Percentiles rank a stretch among this genome's conserved stretches.
These are phyloP conservation scores for Secale cereale DNA, from an alignment of 176 grass and related monocot species.

Conservation along the genomic window DNA sequence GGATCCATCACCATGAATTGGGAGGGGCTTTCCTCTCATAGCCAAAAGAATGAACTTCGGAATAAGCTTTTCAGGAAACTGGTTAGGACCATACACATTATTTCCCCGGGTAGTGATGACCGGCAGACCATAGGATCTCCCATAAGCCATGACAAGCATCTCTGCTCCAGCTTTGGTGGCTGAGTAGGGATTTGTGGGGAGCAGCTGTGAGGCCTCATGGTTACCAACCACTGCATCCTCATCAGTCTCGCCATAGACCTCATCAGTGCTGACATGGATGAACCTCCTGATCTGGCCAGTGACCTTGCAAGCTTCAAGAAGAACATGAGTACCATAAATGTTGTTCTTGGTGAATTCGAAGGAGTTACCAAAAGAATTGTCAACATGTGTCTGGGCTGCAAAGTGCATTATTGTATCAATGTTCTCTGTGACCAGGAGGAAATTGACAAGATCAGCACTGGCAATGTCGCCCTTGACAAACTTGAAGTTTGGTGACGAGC, in stretches of 20 bases:
- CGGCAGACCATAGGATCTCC: constrained; percentile 72
- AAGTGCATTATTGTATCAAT: constrained; percentile 95
- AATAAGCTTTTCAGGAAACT: constrained; percentile 88
- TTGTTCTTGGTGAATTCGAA: constrained; percentile 92
- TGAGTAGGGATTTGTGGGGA: constrained; percentile 85
- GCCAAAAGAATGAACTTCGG: constrained; percentile 85
- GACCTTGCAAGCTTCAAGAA: constrained; percentile 86
- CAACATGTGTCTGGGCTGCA: constrained; percentile 81
- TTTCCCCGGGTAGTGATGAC: constrained; percentile 84
- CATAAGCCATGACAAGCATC: constrained; percentile 97
- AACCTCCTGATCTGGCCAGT: constrained; percentile 81
- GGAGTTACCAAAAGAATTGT: constrained; percentile 90
- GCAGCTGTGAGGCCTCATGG: constrained; percentile 79
- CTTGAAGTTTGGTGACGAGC: constrained; percentile 70
- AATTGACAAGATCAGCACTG: constrained; percentile 85
- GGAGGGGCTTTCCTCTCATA: constrained; percentile 64
- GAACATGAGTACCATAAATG: constrained; percentile 82
- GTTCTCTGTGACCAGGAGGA: constrained; percentile 80
- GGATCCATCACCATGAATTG: constrained; percentile 80
- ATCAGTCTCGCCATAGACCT: constrained; percentile 87
- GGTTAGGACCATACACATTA: constrained; percentile 76
- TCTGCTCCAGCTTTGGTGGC: constrained; percentile 87
- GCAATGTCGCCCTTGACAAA: constrained; percentile 90
- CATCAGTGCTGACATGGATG: constrained; percentile 91
- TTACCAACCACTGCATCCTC: constrained; percentile 79